A percentile compares a stretch with the other conserved stretches of the same genome.
Evolutionary conservation across 495 filamentous ascomycete species (phyloP).

Genomic region (Xylaria telfairii): DNA sequence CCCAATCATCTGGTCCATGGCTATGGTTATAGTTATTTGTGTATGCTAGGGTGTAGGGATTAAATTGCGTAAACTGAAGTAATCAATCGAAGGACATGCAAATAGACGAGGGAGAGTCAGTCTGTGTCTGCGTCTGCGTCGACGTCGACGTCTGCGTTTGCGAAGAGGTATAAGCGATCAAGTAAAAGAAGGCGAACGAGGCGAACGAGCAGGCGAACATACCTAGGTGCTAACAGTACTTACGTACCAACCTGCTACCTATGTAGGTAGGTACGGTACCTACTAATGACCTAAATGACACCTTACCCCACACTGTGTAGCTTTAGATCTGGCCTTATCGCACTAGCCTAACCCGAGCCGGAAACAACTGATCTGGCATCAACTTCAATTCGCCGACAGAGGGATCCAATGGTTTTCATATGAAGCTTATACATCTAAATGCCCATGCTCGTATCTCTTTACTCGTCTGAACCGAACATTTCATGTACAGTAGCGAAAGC

Average conservation of each 20-base stretch:
- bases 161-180: conserved; percentile 10
- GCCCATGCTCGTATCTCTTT: background rate
- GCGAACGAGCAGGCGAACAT: background rate
- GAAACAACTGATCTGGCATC: background rate
- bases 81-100: conserved; percentile 4
- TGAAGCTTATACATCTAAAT: background rate
- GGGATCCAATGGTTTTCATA: background rate
- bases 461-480: background rate
- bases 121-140: background rate
- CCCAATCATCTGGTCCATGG: conserved; percentile 71
- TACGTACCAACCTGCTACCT: background rate
- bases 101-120: background rate
- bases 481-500: background rate
- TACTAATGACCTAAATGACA: background rate
- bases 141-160: too few relatives aligned
- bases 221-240: background rate
- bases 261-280: too few relatives aligned
- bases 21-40: background rate
- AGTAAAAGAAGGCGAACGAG: background rate
- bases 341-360: conserved; percentile 16
- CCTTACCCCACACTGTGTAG: conserved; percentile 13
- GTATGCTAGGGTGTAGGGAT: background rate
- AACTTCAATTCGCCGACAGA: background rate
- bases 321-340: conserved; percentile 25
- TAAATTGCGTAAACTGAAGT: background rate